These are phyloP conservation scores for Trichophyton mentagrophytes DNA, from an alignment of 2,329 filamentous ascomycete genomes.

Conservation along the genomic window DNA sequence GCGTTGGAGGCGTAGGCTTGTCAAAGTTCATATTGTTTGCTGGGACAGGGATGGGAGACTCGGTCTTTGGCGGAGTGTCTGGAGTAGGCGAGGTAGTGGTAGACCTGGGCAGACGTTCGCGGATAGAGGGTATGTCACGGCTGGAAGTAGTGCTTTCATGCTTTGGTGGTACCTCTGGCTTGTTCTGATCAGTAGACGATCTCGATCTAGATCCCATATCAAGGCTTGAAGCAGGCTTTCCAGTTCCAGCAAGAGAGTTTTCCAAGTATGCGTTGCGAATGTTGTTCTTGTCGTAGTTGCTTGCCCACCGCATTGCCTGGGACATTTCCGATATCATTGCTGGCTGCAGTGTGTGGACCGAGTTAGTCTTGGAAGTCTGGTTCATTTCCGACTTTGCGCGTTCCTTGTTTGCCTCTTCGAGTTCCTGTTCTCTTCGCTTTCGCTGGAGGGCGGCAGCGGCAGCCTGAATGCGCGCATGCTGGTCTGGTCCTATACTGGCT, in stretches of 20 bases:
- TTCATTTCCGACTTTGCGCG: slow-evolving; percentile 45
- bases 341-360: slow-evolving; percentile 76
- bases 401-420: slow-evolving; percentile 37
- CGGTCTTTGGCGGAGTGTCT: neutral
- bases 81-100: neutral
- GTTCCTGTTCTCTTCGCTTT: slow-evolving; percentile 49
- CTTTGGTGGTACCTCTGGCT: neutral
- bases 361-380: slow-evolving; percentile 63
- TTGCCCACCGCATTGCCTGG: slow-evolving; percentile 93
- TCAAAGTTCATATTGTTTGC: slow-evolving; percentile 1
- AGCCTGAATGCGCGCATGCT: slow-evolving; percentile 84
- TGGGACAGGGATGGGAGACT: slow-evolving; percentile 5
- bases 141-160: slow-evolving; percentile 25
- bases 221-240: slow-evolving; percentile 39
- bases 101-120: neutral
- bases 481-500: slow-evolving; percentile 74
- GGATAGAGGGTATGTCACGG: slow-evolving; percentile 2
- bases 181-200: slow-evolving; percentile 4
- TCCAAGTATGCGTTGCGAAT: slow-evolving; percentile 77
- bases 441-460: slow-evolving; percentile 74
- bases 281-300: slow-evolving; percentile 80
- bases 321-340: slow-evolving; percentile 75
- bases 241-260: slow-evolving; percentile 59
- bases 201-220: slow-evolving; percentile 10
- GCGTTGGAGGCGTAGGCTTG: neutral